Conservation (phyloP, 192 early-diverging fungal species). For the Piromyces finnis region DNA sequence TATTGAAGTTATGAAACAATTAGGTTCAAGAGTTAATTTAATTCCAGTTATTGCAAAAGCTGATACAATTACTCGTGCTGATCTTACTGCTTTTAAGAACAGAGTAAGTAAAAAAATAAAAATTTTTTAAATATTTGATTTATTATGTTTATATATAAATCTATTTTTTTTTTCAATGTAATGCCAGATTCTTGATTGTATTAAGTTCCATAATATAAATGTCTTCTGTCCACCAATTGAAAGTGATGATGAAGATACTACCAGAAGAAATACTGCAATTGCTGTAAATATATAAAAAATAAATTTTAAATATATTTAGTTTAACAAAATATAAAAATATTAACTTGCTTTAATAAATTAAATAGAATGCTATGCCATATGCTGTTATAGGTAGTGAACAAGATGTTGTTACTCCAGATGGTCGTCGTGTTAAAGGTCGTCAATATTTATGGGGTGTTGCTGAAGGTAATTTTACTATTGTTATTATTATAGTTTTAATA, state of each 20-base stretch:
- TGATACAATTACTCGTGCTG: slow-evolving; percentile 85
- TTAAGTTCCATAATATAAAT: slow-evolving; percentile 78
- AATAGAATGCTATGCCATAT: slow-evolving; percentile 73
- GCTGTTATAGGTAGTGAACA: slow-evolving; percentile 82
- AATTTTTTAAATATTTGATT: background rate
- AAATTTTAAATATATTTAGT: no score
- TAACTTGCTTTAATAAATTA: no score
- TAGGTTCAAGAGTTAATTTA: slow-evolving; percentile 88
- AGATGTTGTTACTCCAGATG: slow-evolving; percentile 66
- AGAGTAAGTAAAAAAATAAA: slow-evolving; percentile 32
- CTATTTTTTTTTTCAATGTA: no score
- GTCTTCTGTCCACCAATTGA: slow-evolving; percentile 79
- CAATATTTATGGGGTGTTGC: slow-evolving; percentile 97
- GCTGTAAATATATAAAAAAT: slow-evolving; percentile 48
- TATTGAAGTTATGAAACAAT: slow-evolving; percentile 94
- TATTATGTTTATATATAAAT: background rate
- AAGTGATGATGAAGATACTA: slow-evolving; percentile 64
- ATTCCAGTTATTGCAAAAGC: slow-evolving; percentile 98
- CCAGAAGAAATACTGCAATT: slow-evolving; percentile 23
- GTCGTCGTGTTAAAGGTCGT: slow-evolving; percentile 81
- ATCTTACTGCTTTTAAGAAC: slow-evolving; percentile 86
- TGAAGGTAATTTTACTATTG: slow-evolving; percentile 26
- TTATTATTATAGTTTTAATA: no score
- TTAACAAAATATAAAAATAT: no score
- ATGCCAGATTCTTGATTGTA: slow-evolving; percentile 66